Conservation (phyloP, 2,329 filamentous ascomycete species). For the Capronia americana region DNA sequence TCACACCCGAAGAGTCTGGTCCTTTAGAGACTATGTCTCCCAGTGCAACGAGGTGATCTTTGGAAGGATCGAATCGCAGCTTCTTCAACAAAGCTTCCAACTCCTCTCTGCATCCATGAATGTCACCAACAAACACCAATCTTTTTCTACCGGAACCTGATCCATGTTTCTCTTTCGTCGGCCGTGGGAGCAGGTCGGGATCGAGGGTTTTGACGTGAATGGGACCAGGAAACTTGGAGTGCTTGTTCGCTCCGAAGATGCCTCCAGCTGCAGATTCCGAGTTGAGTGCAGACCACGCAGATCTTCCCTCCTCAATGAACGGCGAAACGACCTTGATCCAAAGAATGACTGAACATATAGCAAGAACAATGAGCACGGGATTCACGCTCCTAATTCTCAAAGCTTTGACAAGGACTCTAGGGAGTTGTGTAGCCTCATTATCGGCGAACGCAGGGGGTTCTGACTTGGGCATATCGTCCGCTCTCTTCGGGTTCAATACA, state of each 20-base stretch:
- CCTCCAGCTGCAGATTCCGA: conserved; percentile 42
- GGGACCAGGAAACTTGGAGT: conserved; percentile 58
- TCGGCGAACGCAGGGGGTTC: background rate
- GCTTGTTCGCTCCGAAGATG: conserved; percentile 56
- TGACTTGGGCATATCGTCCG: background rate
- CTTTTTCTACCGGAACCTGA: conserved; percentile 55
- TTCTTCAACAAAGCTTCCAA: conserved; percentile 69
- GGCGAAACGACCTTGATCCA: conserved; percentile 31
- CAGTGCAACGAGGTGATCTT: conserved; percentile 76
- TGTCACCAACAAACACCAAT: conserved; percentile 85
- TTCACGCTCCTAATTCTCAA: background rate
- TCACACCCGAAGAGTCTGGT: conserved; percentile 78
- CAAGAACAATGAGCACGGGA: conserved; percentile 14
- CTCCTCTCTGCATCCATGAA: conserved; percentile 82
- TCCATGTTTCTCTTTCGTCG: conserved; percentile 40
- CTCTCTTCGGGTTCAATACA: background rate
- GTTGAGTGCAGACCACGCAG: conserved; percentile 43
- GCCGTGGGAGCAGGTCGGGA: conserved; percentile 51
- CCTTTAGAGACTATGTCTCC: conserved; percentile 88
- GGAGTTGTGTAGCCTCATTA: background rate
- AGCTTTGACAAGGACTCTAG: background rate
- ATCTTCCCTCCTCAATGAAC: conserved; percentile 30
- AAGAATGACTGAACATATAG: conserved; percentile 23
- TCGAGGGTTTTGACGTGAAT: conserved; percentile 59
- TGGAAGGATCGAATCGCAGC: conserved; percentile 63